Evolutionary conservation across 2,329 filamentous ascomycete species (phyloP), one percentile per base, ranked within the genome.

Genomic region (Talaromyces marneffei): DNA sequence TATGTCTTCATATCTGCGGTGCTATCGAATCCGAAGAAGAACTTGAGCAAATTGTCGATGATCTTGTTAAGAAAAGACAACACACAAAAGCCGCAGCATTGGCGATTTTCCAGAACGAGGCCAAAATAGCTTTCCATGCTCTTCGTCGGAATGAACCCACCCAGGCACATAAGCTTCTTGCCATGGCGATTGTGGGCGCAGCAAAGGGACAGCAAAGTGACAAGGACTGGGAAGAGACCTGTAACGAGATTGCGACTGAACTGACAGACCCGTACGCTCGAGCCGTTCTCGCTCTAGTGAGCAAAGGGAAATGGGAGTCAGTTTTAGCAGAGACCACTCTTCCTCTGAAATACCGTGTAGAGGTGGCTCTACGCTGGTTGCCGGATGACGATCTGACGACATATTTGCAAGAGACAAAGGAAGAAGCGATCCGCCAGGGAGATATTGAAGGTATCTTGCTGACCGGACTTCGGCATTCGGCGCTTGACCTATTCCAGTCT

Each of bases 11-110:
- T 61, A 77, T 85, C 18, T 86, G 84, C 61, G 84, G 83, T 10
- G 83, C 85, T 72, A 78, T 81, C 14, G 81, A 85, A 64, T 79
- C 82, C 1, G 73, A 78, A 37, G 74, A 80, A 25, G 72, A 82
- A 70, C 64, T 83, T 73, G 65, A 83, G 75, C 67, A 77, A 67
- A 63, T 76, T 66, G 72, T 86, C 69, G 73, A 81, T 62, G 72
- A 77, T 2, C 74, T 87, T 10, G 79, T 85, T 10, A 72, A 79
- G 5, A 73, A 81, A 53, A 80, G 80, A 16, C 77, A 85, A 48
- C 79, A 84, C 64, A 86, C 86, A 55, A 86, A 86, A 73, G 85
- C 85, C 16, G 84, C 87, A 56, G 84, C 85, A 1, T 72, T 87
- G 44, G 85, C 85, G 2, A 77, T 87, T 4, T 84, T 87, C 65